phyloP scores from a whole-genome alignment of 192 early-diverging fungal species.

The Kickxella alabastrina region DNA sequence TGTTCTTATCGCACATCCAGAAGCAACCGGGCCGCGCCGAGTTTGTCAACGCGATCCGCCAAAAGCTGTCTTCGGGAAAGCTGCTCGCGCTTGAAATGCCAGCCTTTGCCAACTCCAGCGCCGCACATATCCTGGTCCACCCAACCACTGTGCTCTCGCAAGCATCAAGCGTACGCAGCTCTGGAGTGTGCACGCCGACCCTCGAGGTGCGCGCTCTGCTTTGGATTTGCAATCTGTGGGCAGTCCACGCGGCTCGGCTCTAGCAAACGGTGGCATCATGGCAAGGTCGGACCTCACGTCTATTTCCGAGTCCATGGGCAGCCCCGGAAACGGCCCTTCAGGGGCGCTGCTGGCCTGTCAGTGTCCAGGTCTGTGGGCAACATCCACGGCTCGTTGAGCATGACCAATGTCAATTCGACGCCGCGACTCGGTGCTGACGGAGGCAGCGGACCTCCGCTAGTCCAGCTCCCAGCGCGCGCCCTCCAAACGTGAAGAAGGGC shows the following conservation, averaged over 20 bases:
- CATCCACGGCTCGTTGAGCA: too few species aligned
- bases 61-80: conserved; percentile 45
- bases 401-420: too few species aligned
- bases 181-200: conserved; percentile 14
- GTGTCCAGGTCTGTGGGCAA: too few species aligned
- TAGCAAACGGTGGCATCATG: background rate
- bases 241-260: background rate
- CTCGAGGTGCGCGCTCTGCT: conserved; percentile 29
- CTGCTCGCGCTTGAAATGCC: conserved; percentile 40
- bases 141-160: conserved; percentile 26
- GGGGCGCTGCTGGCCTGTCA: too few species aligned
- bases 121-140: background rate
- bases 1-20: conserved; percentile 51
- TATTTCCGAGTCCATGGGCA: background rate
- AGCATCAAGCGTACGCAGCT: conserved; percentile 30
- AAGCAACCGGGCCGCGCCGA: conserved; percentile 48
- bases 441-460: background rate
- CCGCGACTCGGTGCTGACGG: background rate
- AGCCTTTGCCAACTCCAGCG: conserved; percentile 14
- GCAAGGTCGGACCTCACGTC: background rate
- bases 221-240: conserved; percentile 23
- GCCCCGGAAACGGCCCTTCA: too few species aligned
- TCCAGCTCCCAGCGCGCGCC: background rate
- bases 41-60: conserved; percentile 48
- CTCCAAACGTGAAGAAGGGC: conserved; percentile 35